Evolutionary conservation across 139 green algal genomes (phyloP), one percentile per base, ranked within the genome.

Genomic region (Closterium sp.): DNA sequence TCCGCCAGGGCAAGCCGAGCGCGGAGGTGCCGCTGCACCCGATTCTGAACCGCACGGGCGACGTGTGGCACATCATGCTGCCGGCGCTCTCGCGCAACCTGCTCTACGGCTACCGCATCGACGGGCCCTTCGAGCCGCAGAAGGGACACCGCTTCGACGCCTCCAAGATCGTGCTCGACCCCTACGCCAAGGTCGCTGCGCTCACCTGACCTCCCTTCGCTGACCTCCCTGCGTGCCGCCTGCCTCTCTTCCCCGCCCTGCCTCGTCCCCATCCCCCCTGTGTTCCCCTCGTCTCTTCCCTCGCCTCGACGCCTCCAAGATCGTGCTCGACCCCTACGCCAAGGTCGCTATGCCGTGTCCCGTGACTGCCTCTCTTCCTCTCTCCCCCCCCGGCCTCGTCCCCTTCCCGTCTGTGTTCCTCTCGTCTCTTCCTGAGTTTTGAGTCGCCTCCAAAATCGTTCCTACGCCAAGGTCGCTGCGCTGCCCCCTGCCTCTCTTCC

Each of bases 281-380:
- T n/a, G n/a, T n/a, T n/a, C n/a, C n/a, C n/a, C 73, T 9, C 22
- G 24, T 10, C 73, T 6, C 27, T 86, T 9, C 73, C 73, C 13
- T 6, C 29, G 70, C 32, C 94, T 91, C 89, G 92, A 95, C 92
- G 89, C 42, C 10, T 87, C 93, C 21, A 90, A 95, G 27, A 95
- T 99, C 11, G 79, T 99, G 22, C 84, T 99, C 28, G 98, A 99
- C 94, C 98, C 98, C 4, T 99, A 99, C 92, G 97, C 97, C 4
- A 96, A 95, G 93, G 90, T 87, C 9, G 19, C n/a, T 28, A 5
- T 2, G 73, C 84, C 84, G 11, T 87, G 84, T 21, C n/a, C 24
- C 84, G 27, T 21, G 32, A 2, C n/a, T 21, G 3, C 9, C 84
- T 87, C 84, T 29, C 84, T 21, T 4, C 10, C 13, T 30, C n/a